Conservation (phyloP, 208 protist species). For the Leishmania major region DNA sequence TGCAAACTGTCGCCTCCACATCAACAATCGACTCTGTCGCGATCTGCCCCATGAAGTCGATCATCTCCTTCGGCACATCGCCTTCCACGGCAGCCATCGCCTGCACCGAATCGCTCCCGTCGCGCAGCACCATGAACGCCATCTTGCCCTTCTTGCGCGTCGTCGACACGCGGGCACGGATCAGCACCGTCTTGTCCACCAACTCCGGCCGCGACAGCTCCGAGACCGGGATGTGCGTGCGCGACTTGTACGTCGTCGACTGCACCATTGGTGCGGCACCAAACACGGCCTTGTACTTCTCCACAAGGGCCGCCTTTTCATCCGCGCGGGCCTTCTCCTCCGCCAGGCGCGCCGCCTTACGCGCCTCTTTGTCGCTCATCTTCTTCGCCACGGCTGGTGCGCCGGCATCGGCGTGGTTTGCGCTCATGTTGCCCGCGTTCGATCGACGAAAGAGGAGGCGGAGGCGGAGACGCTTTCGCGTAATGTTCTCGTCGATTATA, state of each 20-base stretch:
- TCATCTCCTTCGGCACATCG: conserved; percentile 85
- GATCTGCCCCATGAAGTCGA: conserved; percentile 91
- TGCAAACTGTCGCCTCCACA: conserved; percentile 65
- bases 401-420: conserved; percentile 28
- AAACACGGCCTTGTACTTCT: conserved; percentile 79
- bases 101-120: conserved; percentile 80
- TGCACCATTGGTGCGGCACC: conserved; percentile 74
- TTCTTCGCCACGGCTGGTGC: conserved; percentile 37
- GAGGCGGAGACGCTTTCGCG: too few species aligned
- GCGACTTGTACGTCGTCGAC: conserved; percentile 71
- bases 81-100: conserved; percentile 81
- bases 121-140: conserved; percentile 90
- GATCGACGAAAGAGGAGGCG: background rate
- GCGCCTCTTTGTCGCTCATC: conserved; percentile 80
- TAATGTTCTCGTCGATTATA: background rate
- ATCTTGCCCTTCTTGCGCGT: conserved; percentile 93
- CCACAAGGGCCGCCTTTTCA: conserved; percentile 84
- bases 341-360: conserved; percentile 81
- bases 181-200: conserved; percentile 55
- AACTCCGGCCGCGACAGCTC: conserved; percentile 42
- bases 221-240: conserved; percentile 49
- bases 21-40: conserved; percentile 91
- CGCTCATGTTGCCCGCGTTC: conserved; percentile 22
- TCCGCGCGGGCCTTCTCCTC: conserved; percentile 83
- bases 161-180: conserved; percentile 88